Evolutionary conservation across 129 eudicot genomes (phyloP).

Genomic region (Sambucus nigra): DNA sequence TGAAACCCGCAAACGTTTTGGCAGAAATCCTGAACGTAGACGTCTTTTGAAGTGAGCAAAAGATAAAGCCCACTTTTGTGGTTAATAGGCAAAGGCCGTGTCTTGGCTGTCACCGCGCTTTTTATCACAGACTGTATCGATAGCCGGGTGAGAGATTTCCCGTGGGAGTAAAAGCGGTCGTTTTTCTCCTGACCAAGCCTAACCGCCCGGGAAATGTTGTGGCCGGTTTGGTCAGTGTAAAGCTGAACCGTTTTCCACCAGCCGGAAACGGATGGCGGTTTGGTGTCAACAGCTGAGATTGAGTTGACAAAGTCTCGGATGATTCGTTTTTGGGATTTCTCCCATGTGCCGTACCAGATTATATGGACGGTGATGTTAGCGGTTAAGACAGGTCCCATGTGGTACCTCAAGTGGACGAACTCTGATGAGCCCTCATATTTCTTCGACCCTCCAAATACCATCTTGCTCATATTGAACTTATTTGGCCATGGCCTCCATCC

Average conservation of each 20-base stretch:
- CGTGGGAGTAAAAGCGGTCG: slow-evolving; percentile 76
- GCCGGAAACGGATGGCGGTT: slow-evolving; percentile 57
- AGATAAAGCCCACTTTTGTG: slow-evolving; percentile 67
- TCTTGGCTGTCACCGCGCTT: slow-evolving; percentile 51
- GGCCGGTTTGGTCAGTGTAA: slow-evolving; percentile 78
- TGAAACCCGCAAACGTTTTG: slow-evolving; percentile 77
- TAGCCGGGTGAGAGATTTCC: slow-evolving; percentile 59
- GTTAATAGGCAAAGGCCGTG: slow-evolving; percentile 64
- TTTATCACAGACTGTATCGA: slow-evolving; percentile 69
- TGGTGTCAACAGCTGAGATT: slow-evolving; percentile 36
- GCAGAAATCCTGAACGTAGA: slow-evolving; percentile 75
- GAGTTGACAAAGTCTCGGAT: slow-evolving; percentile 86
- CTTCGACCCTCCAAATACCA: slow-evolving; percentile 45
- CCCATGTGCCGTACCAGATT: slow-evolving; percentile 92
- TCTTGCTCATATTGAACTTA: slow-evolving; percentile 16
- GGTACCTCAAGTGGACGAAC: slow-evolving; percentile 62
- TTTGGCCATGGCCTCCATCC: slow-evolving; percentile 31
- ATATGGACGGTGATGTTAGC: slow-evolving; percentile 70
- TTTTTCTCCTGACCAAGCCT: slow-evolving; percentile 52
- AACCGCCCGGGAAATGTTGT: slow-evolving; percentile 51
- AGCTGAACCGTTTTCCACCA: slow-evolving; percentile 91
- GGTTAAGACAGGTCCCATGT: slow-evolving; percentile 94
- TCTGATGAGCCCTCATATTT: slow-evolving; percentile 93
- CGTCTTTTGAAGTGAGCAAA: slow-evolving; percentile 66
- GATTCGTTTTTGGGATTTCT: slow-evolving; percentile 53